Evolutionary conservation across 2,329 filamentous ascomycete genomes (phyloP), one percentile per base, ranked within the genome.

Genomic region (Eutypa lata): DNA sequence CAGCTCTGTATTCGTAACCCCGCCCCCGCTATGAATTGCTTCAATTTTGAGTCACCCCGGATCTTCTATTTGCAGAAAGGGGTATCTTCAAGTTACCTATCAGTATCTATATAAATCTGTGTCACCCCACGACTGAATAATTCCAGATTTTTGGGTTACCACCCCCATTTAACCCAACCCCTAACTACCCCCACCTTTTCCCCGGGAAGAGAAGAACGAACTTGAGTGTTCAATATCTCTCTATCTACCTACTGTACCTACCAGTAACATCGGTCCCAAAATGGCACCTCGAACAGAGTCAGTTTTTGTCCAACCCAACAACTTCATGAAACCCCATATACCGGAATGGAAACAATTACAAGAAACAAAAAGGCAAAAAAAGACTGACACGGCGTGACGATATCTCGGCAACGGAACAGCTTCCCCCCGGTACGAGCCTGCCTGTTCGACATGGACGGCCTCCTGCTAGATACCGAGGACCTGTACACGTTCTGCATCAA

Each of bases 401-500:
- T 31, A 5, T 10, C 10, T 5, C 26, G 26, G 26, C 26, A 31
- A 5, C n/a, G 24, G 18, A 24, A 31, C 65, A 90, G 88, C 68
- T 86, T 91, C 71, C 88, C 90, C 19, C 85, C 88, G 46, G 80
- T 97, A 54, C 83, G 91, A 62, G 94, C 93, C 61, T 97, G 92
- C 72, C 86, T 99, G 59, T 97, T 99, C 71, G 94, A 99, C 77
- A 97, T 97, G 92, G 94, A 99, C 72, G 94, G 94, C 55, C 87
- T 99, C 35, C 83, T 99, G 19, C 89, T 99, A 68, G 87, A 97
- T 73, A 91, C 90, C 33, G 94, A 97, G 76, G 94, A 97, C 64
- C 72, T 85, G 52, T 97, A 97, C 77, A 94, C 91, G 0, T 69
- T 82, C 24, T 88, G 89, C 72, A 88, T 91, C 56, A 97, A 99